phyloP scores from a whole-genome alignment of 2,329 filamentous ascomycete genomes.

The Colletotrichum scovillei region DNA sequence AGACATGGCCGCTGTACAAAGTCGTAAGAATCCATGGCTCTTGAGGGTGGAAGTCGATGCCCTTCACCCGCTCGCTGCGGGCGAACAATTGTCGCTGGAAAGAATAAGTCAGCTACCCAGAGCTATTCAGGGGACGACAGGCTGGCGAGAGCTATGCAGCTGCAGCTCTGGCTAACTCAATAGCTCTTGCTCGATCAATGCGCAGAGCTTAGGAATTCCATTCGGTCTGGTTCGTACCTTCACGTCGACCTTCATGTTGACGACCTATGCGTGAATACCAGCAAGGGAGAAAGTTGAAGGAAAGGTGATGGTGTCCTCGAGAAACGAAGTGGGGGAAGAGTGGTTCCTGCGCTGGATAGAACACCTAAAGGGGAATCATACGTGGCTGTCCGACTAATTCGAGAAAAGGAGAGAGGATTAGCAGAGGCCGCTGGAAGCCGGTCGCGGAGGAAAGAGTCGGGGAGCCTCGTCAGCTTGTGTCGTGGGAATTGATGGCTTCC shows the following conservation, averaged over 20 bases:
- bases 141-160: conserved; percentile 6
- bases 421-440: conserved; percentile 34
- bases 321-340: conserved; percentile 30
- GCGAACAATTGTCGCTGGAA: conserved; percentile 65
- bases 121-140: conserved; percentile 23
- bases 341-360: conserved; percentile 24
- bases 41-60: conserved; percentile 95
- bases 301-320: conserved; percentile 31
- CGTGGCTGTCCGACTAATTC: conserved; percentile 1
- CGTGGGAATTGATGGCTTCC: conserved; percentile 36
- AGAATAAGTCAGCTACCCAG: conserved; percentile 21
- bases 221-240: conserved; percentile 24
- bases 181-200: background rate
- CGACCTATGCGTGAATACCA: conserved; percentile 18
- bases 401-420: background rate
- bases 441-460: conserved; percentile 17
- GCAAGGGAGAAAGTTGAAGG: conserved; percentile 26
- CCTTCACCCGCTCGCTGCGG: conserved; percentile 95
- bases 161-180: background rate
- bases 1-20: conserved; percentile 93
- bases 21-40: conserved; percentile 98
- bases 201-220: background rate
- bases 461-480: conserved; percentile 21
- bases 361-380: conserved; percentile 20
- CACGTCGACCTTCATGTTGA: conserved; percentile 37